These are phyloP conservation scores for Hymenoscyphus fructigenus DNA, from an alignment of 2,329 filamentous ascomycete genomes.

Conservation along the genomic window DNA sequence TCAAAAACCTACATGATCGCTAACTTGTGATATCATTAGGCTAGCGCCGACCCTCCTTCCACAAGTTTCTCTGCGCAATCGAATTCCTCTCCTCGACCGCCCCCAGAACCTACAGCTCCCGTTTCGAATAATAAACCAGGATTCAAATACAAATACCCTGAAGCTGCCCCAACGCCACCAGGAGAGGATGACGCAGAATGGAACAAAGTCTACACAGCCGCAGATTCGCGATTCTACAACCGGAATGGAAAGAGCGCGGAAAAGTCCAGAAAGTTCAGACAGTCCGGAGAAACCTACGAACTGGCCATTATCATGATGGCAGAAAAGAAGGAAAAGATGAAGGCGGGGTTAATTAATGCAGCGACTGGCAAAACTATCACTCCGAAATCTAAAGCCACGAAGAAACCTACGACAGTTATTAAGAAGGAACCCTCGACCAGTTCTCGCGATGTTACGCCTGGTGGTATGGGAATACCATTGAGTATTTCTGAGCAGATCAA, in stretches of 20 bases:
- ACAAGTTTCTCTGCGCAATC: neutral
- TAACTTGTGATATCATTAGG: neutral
- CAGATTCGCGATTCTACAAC: constrained; percentile 36
- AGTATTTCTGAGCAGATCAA: constrained; percentile 36
- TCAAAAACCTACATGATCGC: neutral
- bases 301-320: constrained; percentile 29
- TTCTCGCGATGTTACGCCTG: constrained; percentile 29
- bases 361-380: constrained; percentile 14
- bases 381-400: constrained; percentile 18
- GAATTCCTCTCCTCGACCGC: neutral
- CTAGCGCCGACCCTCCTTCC: neutral
- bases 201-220: constrained; percentile 36
- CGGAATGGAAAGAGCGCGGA: constrained; percentile 29
- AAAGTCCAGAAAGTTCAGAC: constrained; percentile 29
- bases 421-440: constrained; percentile 26
- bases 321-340: constrained; percentile 31
- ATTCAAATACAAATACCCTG: constrained; percentile 36
- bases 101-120: constrained; percentile 13
- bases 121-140: constrained; percentile 25
- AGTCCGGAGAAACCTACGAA: constrained; percentile 28
- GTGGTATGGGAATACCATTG: constrained; percentile 23
- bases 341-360: constrained; percentile 4
- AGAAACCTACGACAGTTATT: constrained; percentile 14
- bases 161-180: constrained; percentile 33
- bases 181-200: constrained; percentile 34